These are phyloP conservation scores for Candida nemodendra DNA, from an alignment of 805 yeast genomes.

Conservation along the genomic window DNA sequence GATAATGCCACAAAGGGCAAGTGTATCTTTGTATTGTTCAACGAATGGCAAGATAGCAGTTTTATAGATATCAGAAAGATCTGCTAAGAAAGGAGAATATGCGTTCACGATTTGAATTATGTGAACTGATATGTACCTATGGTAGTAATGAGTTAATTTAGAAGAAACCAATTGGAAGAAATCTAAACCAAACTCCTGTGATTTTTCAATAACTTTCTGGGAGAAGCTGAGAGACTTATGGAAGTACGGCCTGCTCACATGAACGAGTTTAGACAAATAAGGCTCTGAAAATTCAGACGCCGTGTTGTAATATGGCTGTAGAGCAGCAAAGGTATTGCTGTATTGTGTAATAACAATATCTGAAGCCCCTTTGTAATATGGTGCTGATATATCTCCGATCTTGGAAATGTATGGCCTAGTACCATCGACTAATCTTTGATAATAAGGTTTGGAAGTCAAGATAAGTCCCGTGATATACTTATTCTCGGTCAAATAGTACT, in stretches of 20 bases:
- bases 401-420: not conserved
- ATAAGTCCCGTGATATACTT: conserved; percentile 10
- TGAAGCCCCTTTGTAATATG: not conserved
- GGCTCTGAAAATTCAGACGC: conserved; percentile 1
- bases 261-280: not conserved
- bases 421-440: not conserved
- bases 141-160: conserved; percentile 11
- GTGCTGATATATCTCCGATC: not conserved
- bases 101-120: conserved; percentile 12
- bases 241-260: conserved; percentile 4
- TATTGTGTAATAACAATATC: not conserved
- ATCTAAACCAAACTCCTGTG: conserved; percentile 2
- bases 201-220: not conserved
- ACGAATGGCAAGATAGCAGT: conserved; percentile 11
- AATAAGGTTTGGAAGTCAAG: conserved; percentile 7
- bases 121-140: conserved; percentile 9
- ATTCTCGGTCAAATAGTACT: conserved; percentile 15
- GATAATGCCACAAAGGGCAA: conserved; percentile 13
- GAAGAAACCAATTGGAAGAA: conserved; percentile 1
- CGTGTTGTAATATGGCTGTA: not conserved
- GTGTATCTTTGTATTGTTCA: conserved; percentile 16
- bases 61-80: conserved; percentile 13
- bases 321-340: not conserved
- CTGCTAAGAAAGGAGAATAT: conserved; percentile 18
- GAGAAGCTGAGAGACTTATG: not conserved